Conservation (phyloP, 1,284 basidiomycete species). For the Cutaneotrichosporon sp. region DNA sequence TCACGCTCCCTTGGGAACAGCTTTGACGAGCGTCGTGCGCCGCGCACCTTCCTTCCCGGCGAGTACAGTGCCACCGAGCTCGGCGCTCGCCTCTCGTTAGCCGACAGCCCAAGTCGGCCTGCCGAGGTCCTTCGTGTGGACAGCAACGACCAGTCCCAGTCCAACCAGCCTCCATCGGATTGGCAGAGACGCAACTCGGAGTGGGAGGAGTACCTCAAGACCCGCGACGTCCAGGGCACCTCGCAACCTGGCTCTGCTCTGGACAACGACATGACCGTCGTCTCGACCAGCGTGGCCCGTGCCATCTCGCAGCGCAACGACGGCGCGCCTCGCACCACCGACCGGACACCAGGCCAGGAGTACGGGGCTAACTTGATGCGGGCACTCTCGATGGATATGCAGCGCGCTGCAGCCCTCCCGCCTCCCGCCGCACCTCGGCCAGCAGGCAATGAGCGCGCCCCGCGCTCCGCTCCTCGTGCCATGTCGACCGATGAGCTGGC, state of each 20-base stretch:
- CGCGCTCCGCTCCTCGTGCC: constrained; percentile 13
- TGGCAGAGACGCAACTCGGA: constrained; percentile 24
- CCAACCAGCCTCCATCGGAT: background rate
- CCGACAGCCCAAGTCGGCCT: background rate
- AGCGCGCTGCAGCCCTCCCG: background rate
- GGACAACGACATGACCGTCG: constrained; percentile 10
- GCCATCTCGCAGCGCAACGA: constrained; percentile 11
- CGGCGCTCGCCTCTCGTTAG: background rate
- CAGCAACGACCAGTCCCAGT: background rate
- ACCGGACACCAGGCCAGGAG: constrained; percentile 13
- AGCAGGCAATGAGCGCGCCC: background rate
- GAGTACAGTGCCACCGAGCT: background rate
- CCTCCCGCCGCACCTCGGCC: background rate
- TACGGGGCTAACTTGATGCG: constrained; percentile 22
- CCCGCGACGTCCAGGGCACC: constrained; percentile 38
- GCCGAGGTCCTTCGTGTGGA: background rate
- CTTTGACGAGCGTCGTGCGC: background rate
- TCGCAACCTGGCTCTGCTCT: background rate
- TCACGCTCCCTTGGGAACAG: background rate
- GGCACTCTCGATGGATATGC: constrained; percentile 11
- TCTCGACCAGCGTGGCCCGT: constrained; percentile 19
- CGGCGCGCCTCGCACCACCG: background rate
- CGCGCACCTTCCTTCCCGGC: constrained; percentile 3
- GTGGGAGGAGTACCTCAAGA: constrained; percentile 45
- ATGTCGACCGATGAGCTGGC: constrained; percentile 52